Percentiles rank a stretch among this genome's conserved stretches.
These are phyloP conservation scores for Dactylis glomerata DNA, from an alignment of 176 grass and related monocot species.

Conservation along the genomic window DNA sequence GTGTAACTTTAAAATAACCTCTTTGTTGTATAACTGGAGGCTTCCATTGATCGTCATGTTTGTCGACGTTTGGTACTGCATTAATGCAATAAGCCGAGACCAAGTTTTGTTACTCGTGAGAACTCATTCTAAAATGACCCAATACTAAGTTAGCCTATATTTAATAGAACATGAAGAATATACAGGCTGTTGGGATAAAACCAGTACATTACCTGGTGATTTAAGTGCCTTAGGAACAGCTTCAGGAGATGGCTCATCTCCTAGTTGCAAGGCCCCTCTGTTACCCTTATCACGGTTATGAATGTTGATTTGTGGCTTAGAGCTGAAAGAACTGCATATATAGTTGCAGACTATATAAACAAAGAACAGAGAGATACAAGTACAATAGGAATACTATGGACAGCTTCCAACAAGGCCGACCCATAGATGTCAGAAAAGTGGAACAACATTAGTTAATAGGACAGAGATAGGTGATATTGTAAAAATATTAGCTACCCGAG, in stretches of 20 bases:
- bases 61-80: slow-evolving; percentile 38
- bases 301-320: slow-evolving; percentile 37
- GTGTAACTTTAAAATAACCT: slow-evolving; percentile 93
- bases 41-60: slow-evolving; percentile 78
- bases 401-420: slow-evolving; percentile 4
- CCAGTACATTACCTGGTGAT: slow-evolving; percentile 35
- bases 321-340: slow-evolving; percentile 36
- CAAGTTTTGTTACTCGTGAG: not conserved
- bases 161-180: not conserved
- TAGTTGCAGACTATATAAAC: slow-evolving; percentile 8
- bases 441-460: not conserved
- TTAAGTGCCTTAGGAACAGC: slow-evolving; percentile 37
- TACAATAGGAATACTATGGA: not conserved
- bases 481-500: slow-evolving; percentile 18
- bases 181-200: not conserved
- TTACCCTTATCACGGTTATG: slow-evolving; percentile 44
- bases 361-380: not conserved
- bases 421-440: not conserved
- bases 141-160: not conserved
- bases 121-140: not conserved
- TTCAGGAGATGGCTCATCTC: slow-evolving; percentile 45
- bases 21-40: slow-evolving; percentile 67
- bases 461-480: not conserved
- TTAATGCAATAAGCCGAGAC: not conserved
- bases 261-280: slow-evolving; percentile 26